Conservation (phyloP, 1,284 basidiomycete genomes). For the Leucoagaricus sp. region DNA sequence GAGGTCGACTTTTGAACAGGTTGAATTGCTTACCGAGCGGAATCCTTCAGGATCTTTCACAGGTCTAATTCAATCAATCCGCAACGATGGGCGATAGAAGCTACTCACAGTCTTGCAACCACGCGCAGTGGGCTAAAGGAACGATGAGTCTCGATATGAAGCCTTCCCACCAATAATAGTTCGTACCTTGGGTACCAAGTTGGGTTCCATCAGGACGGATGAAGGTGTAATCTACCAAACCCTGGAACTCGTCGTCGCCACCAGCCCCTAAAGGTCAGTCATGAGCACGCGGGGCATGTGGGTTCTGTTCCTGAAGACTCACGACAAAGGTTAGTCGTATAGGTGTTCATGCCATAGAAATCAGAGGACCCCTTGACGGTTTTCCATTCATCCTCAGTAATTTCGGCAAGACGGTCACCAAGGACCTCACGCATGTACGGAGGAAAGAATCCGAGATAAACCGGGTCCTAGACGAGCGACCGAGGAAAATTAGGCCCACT, state of each 20-base stretch:
- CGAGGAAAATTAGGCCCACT: slow-evolving; percentile 13
- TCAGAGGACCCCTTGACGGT: slow-evolving; percentile 76
- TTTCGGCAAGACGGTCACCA: slow-evolving; percentile 66
- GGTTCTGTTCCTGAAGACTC: slow-evolving; percentile 22
- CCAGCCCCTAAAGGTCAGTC: slow-evolving; percentile 49
- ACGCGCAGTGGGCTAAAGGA: slow-evolving; percentile 60
- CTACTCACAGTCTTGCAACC: slow-evolving; percentile 67
- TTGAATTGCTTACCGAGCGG: slow-evolving; percentile 43
- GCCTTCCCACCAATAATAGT: background rate
- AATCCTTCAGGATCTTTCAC: slow-evolving; percentile 62
- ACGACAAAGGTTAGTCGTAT: slow-evolving; percentile 77
- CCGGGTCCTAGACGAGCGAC: slow-evolving; percentile 50
- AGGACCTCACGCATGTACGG: slow-evolving; percentile 66
- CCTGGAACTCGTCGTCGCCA: slow-evolving; percentile 73
- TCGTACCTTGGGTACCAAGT: slow-evolving; percentile 66
- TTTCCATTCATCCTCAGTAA: slow-evolving; percentile 62
- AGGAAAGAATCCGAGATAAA: slow-evolving; percentile 79
- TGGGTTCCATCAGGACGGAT: slow-evolving; percentile 68
- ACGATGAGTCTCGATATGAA: slow-evolving; percentile 1
- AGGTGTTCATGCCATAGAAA: slow-evolving; percentile 79
- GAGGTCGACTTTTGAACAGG: slow-evolving; percentile 43
- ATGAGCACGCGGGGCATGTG: background rate
- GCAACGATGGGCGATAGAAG: background rate
- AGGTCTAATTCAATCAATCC: slow-evolving; percentile 8
- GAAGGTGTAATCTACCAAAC: slow-evolving; percentile 67